Evolutionary conservation across 1,284 basidiomycete species (phyloP), one percentile per base, ranked within the genome.

Genomic region (Meira nashicola): DNA sequence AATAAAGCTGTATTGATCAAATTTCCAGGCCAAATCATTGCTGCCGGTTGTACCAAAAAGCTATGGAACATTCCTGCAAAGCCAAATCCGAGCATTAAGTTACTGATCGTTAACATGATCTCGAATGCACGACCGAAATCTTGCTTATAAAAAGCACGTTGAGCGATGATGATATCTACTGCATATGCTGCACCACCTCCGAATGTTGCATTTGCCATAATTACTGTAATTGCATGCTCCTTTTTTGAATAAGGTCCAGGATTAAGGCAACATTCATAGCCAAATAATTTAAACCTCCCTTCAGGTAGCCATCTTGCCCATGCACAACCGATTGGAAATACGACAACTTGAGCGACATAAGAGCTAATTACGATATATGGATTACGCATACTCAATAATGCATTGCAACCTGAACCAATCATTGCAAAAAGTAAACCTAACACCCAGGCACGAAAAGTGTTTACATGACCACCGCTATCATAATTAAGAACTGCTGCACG

Each of bases 181-280:
- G 86, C 84, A 72, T 89, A 89, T 3, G 86, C 84, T 62, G 88
- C 86, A 37, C 80, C 79, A 57, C 84, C 82, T 0, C 86, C 85
- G 4, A 87, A 85, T 39, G 84, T 84, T 1, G 86, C 76, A 25
- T 56, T 55, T 11, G 62, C 43, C 59, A 66, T 62, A 37, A 69
- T 55, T 1, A 64, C 57, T 46, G 74, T 64, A 14, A 76, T 57
- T 0, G 74, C 66, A 52, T 76, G 74, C 56, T 76, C 74, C 52
- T 76, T 76, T 60, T 73, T 64, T 43, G 74, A 73, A 60, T 67
- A 76, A 1, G 68, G 71, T 1, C 74, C 74, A 0, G 72, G 70
- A 43, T 76, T 76, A 51, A 76, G 65, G 19, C 62, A 51, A 39
- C 62, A 55, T 54, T 57, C 59, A 55, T 15, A 64, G 17, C 68